A percentile compares a stretch with the other conserved stretches of the same genome.
Conservation (phyloP, 495 filamentous ascomycete genomes). For the Staphylotrichum longicolle region DNA sequence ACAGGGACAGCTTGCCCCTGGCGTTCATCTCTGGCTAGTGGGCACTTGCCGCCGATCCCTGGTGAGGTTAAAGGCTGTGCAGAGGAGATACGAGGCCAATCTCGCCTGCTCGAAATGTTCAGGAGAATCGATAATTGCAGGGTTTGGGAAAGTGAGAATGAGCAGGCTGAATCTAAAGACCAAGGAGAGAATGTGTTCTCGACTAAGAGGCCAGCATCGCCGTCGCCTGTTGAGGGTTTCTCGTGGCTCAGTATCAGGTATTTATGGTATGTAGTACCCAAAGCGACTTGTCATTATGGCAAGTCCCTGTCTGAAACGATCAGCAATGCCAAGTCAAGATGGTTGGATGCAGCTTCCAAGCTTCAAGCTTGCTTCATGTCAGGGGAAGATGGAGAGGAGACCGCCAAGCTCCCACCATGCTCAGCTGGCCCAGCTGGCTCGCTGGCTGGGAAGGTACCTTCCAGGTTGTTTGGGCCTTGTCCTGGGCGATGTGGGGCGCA, state of each 20-base stretch:
- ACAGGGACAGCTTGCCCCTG: neutral
- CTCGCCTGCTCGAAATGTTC: slow-evolving; percentile 7
- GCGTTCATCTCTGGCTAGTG: slow-evolving; percentile 4
- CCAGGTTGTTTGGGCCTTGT: neutral
- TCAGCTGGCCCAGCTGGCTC: neutral
- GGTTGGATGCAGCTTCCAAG: no score
- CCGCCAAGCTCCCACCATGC: slow-evolving; percentile 4
- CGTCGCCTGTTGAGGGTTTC: no score
- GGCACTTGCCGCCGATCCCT: neutral
- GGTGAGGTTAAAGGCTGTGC: slow-evolving; percentile 6
- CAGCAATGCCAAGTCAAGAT: no score
- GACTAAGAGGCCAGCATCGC: neutral
- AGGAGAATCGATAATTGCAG: neutral
- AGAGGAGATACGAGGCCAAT: slow-evolving; percentile 5
- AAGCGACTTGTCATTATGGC: no score
- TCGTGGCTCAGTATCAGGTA: no score
- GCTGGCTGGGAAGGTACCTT: no score
- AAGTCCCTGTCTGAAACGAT: no score
- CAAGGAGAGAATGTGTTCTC: no score
- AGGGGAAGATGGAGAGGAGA: neutral
- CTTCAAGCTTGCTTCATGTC: no score
- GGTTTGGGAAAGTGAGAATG: neutral
- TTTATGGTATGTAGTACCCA: no score
- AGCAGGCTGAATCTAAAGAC: neutral
- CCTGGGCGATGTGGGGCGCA: neutral